These are phyloP conservation scores for Komagataella mondaviorum DNA, from an alignment of 805 yeast species.

Conservation along the genomic window DNA sequence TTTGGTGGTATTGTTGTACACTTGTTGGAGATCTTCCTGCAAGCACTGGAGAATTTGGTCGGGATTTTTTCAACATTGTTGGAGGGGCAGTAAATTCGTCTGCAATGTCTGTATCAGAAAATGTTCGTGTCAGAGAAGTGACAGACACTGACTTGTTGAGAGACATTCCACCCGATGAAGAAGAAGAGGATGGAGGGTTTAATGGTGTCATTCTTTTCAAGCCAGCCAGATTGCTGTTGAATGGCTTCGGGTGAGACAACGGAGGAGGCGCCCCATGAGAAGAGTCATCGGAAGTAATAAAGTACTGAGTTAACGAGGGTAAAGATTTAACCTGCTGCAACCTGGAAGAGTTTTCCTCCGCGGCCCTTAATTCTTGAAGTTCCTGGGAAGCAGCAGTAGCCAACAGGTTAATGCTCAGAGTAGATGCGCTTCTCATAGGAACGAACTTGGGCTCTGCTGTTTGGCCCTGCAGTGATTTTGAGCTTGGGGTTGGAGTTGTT, in stretches of 20 bases:
- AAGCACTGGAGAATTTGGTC: constrained; percentile 33
- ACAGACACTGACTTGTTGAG: neutral
- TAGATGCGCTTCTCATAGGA: constrained; percentile 3
- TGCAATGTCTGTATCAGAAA: constrained; percentile 4
- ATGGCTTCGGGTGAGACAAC: constrained; percentile 17
- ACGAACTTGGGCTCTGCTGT: neutral
- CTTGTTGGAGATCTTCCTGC: constrained; percentile 12
- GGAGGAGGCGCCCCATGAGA: constrained; percentile 18
- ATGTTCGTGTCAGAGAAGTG: constrained; percentile 2
- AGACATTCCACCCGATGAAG: neutral
- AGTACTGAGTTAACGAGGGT: constrained; percentile 38
- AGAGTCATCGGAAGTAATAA: constrained; percentile 8
- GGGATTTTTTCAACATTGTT: constrained; percentile 29
- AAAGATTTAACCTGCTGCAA: constrained; percentile 31
- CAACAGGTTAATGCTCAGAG: constrained; percentile 32
- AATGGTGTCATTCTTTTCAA: constrained; percentile 32
- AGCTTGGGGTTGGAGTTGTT: neutral
- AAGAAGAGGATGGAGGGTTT: neutral
- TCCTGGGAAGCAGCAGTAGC: constrained; percentile 46
- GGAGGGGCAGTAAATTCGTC: constrained; percentile 10
- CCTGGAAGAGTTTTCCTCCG: neutral
- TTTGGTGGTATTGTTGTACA: constrained; percentile 5
- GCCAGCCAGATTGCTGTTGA: constrained; percentile 23
- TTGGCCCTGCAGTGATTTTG: neutral
- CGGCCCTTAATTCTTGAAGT: constrained; percentile 15